Evolutionary conservation across 768 basidiomycete genomes (phyloP), one percentile per base, ranked within the genome.

Genomic region (Mycena maculata): DNA sequence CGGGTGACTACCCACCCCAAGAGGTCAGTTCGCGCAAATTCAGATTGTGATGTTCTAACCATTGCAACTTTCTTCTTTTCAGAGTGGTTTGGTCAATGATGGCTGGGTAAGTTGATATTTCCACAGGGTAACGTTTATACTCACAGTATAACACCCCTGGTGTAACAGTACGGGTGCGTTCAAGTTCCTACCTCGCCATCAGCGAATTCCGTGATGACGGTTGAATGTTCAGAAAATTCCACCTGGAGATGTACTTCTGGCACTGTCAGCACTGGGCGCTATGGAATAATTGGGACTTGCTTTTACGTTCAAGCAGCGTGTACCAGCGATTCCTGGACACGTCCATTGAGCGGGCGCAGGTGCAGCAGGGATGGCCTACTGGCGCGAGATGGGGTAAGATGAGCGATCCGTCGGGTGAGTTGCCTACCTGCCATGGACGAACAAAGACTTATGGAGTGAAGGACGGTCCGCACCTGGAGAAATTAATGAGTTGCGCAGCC

Each of bases 381-480:
- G 88, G 88, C n/a, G 88, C 87, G 22, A 83, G 88, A 28, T 88
- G 87, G 87, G 83, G 86, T 10, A 89, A 89, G 73, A 88, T 88
- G 87, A 87, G 86, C 11, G 87, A 88, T 67, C 88, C 88, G 0
- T 80, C 82, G 0, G 88, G 88, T 10, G n/a, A 28, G 60, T 45
- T 22, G 11, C 33, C 30, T 28, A 27, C 28, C 20, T 49, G 7
- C 16, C 28, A 38, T 23, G 11, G 25, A 38, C 3, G 23, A 11
- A 10, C n/a, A 20, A 20, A 2, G 2, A 27, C 28, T 15, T 13
- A 48, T 33, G 18, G 10, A 9, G 7, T 11, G 22, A 38, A 67
- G 69, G 69, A 16, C 83, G 87, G 20, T 86, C 85, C 15, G 79
- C 87, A 0, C 88, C 88, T 0, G 88, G 88, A 1, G 81, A 88